These are phyloP conservation scores for Camellia sinensis DNA, from an alignment of 148 eudicot genomes.

Conservation along the genomic window DNA sequence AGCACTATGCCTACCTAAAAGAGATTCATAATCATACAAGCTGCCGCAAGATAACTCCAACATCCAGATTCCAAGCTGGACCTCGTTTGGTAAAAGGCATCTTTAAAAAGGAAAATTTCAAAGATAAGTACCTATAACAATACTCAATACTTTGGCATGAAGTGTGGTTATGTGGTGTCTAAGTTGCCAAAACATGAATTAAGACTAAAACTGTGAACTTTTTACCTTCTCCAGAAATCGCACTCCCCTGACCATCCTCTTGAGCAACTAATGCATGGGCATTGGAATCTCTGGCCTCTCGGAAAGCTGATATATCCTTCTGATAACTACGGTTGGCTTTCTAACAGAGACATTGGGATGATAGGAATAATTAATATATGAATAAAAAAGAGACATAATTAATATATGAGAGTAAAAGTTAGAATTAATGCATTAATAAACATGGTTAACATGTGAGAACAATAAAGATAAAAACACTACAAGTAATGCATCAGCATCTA, in stretches of 20 bases:
- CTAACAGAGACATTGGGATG: conserved; percentile 30
- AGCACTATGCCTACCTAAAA: conserved; percentile 2
- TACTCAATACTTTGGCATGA: not conserved
- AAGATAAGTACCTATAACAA: conserved; percentile 5
- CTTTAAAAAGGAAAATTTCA: conserved; percentile 11
- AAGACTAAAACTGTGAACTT: not conserved
- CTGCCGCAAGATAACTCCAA: not conserved
- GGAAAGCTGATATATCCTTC: conserved; percentile 66
- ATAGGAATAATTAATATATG: not conserved
- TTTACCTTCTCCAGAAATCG: conserved; percentile 30
- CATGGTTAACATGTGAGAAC: not conserved
- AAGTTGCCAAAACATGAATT: not conserved
- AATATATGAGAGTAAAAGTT: not conserved
- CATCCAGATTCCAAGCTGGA: conserved; percentile 9
- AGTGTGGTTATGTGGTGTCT: not conserved
- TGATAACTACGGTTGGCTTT: conserved; percentile 92
- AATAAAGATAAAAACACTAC: no score
- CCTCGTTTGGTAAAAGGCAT: conserved; percentile 13
- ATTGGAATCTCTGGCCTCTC: conserved; percentile 56
- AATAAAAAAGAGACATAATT: not conserved
- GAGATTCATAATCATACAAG: conserved; percentile 6
- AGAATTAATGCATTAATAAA: not conserved
- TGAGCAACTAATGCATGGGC: conserved; percentile 45
- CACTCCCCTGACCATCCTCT: conserved; percentile 44
- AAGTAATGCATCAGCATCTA: not conserved